Base-by-base conservation (phyloP, 768 basidiomycete species). In the Gymnopilus dilepis region DNA sequence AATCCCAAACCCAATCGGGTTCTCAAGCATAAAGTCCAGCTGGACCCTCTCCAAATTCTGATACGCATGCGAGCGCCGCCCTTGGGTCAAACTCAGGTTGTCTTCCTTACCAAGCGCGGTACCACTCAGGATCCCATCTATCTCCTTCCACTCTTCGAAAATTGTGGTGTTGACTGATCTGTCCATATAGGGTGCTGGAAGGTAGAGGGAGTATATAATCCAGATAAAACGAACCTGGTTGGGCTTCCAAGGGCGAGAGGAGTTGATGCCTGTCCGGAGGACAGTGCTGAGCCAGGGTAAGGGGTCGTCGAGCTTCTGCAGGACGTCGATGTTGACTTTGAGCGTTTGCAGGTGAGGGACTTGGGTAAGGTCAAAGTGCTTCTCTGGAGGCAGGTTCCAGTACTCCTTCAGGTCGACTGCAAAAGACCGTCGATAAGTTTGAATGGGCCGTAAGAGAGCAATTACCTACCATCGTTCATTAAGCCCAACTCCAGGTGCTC, bases 121-220 rank as follows among this genome's bases (percentile, higher is more conserved):
- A 17, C 69, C 66, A 30, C 67, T 68, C 15, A 74, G 34, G 19
- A 71, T 68, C 7, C 58, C 50, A 33, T 74, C 73, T 11, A 73
- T 69, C 3, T 67, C 68, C 19, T 60, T 56, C 72, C 73, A 74
- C 30, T 45, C 64, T 1, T 64, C 62, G 54, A 74, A 72, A 48
- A 70, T 69, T 1, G 66, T 62, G 9, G 69, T 71, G 42, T 70
- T 69, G 26, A 64, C 53, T 8, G 69, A 70, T 28, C 66, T 67
- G 57, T 74, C 71, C 70, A 74, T 73, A 59, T 73, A 74, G 3
- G 72, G 72, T 24, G 67, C 67, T 1, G 73, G 73, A 42, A 74
- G 68, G 43, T 72, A 74, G 0, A 73, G 28, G 34, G 67, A 61
- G 60, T 73, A 73, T 19, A 69, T 58, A 48, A 74, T 60, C 57